A percentile compares a stretch with the other conserved stretches of the same genome.
Conservation (phyloP, 2,329 filamentous ascomycete species). For the Acarospora socialis region DNA sequence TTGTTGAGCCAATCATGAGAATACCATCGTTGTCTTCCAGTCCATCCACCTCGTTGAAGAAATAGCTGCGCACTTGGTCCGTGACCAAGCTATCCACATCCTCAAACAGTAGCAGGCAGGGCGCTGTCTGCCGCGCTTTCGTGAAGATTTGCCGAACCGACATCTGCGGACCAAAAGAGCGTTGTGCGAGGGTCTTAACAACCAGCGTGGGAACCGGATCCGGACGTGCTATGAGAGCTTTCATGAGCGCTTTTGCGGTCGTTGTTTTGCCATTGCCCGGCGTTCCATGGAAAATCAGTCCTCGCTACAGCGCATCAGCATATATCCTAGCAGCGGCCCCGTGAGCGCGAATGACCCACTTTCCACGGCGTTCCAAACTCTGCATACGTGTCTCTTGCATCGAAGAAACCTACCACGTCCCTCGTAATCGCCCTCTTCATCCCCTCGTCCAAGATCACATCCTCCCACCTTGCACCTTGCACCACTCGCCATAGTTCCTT, state of each 20-base stretch:
- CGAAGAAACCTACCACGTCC: constrained; percentile 52
- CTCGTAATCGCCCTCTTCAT: constrained; percentile 52
- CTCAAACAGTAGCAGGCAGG: constrained; percentile 58
- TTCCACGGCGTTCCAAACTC: constrained; percentile 56
- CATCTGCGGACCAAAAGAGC: constrained; percentile 40
- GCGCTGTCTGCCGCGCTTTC: constrained; percentile 47
- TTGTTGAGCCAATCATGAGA: constrained; percentile 53
- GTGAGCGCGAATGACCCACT: constrained; percentile 18
- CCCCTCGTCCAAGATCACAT: constrained; percentile 49
- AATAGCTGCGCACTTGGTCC: constrained; percentile 48
- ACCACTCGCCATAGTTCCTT: constrained; percentile 44
- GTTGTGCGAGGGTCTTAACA: constrained; percentile 40
- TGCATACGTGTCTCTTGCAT: constrained; percentile 42
- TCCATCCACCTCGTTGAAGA: constrained; percentile 59
- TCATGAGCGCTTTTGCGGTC: constrained; percentile 56
- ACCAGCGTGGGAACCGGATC: constrained; percentile 46
- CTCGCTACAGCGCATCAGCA: constrained; percentile 25
- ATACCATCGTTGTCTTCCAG: constrained; percentile 57
- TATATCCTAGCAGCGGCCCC: too few relatives aligned
- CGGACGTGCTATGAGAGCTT: constrained; percentile 41
- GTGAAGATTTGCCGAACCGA: constrained; percentile 40
- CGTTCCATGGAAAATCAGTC: constrained; percentile 53
- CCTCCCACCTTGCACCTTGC: constrained; percentile 44
- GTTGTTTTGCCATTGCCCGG: constrained; percentile 57
- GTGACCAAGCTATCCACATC: constrained; percentile 55